Evolutionary conservation across 2,329 filamentous ascomycete genomes (phyloP).

Genomic region (Epichloe aotearoae): DNA sequence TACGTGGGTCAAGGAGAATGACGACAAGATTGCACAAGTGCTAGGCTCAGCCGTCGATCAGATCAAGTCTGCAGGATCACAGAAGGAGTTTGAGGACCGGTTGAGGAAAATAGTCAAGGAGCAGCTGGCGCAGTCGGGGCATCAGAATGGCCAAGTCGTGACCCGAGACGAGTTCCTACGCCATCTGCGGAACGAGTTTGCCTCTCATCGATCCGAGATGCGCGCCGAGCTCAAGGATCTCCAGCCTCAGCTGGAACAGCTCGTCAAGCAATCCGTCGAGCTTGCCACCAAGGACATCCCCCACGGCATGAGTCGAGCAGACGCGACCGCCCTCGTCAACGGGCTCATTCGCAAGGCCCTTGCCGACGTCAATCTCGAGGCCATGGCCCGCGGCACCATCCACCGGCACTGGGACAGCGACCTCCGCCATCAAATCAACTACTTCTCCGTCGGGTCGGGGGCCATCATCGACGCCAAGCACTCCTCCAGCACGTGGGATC

Average conservation of each 20-base stretch:
- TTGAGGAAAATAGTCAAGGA: slow-evolving; percentile 25
- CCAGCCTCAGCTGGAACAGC: slow-evolving; percentile 19
- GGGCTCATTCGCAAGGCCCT: slow-evolving; percentile 30
- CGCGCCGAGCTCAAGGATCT: slow-evolving; percentile 26
- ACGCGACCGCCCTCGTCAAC: slow-evolving; percentile 29
- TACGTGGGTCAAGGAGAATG: slow-evolving; percentile 38
- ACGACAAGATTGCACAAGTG: slow-evolving; percentile 21
- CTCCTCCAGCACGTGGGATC: slow-evolving; percentile 46
- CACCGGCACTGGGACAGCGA: slow-evolving; percentile 28
- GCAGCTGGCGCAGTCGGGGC: slow-evolving; percentile 17
- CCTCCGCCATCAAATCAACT: slow-evolving; percentile 53
- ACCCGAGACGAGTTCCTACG: slow-evolving; percentile 35
- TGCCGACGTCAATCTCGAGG: slow-evolving; percentile 31
- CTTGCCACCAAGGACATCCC: slow-evolving; percentile 14
- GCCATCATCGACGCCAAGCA: slow-evolving; percentile 46
- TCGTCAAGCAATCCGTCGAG: slow-evolving; percentile 19
- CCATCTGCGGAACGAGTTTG: slow-evolving; percentile 27
- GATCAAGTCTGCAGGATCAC: slow-evolving; percentile 20
- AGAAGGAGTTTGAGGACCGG: slow-evolving; percentile 20
- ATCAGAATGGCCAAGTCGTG: slow-evolving; percentile 24
- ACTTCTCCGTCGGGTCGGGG: slow-evolving; percentile 52
- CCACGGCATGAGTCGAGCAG: slow-evolving; percentile 23
- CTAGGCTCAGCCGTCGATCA: slow-evolving; percentile 21
- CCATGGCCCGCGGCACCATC: slow-evolving; percentile 33
- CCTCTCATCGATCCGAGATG: slow-evolving; percentile 25